A percentile compares a stretch with the other conserved stretches of the same genome.
phyloP scores from a whole-genome alignment of 441 rosid genomes.

The Capsella rubella region DNA sequence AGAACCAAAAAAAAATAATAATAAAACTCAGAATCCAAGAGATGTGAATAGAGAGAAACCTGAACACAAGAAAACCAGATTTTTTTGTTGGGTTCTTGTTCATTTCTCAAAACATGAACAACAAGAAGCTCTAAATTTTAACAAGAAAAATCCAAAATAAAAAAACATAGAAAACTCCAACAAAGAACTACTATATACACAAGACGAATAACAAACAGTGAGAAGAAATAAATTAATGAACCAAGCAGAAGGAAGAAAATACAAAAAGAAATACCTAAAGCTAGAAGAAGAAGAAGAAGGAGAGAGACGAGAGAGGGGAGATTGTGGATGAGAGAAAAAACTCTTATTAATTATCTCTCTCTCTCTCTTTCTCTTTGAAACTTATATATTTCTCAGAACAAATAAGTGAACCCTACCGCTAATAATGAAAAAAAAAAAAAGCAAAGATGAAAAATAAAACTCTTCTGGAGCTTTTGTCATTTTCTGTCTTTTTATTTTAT shows the following conservation, averaged over 20 bases:
- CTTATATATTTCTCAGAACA: slow-evolving; percentile 33
- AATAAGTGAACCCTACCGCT: slow-evolving; percentile 53
- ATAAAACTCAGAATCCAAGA: slow-evolving; percentile 28
- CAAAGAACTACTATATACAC: slow-evolving; percentile 40
- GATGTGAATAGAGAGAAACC: slow-evolving; percentile 15
- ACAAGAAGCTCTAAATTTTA: slow-evolving; percentile 28
- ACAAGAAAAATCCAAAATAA: slow-evolving; percentile 37
- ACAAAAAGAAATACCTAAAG: slow-evolving; percentile 34
- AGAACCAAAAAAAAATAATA: slow-evolving; percentile 18
- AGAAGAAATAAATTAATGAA: slow-evolving; percentile 22
- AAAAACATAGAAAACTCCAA: slow-evolving; percentile 46
- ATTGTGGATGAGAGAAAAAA: slow-evolving; percentile 57
- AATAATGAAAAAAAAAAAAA: slow-evolving; percentile 30
- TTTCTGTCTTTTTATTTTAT: slow-evolving; percentile 69
- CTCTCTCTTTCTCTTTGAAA: slow-evolving; percentile 33
- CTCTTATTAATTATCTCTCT: slow-evolving; percentile 40
- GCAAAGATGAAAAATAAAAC: slow-evolving; percentile 47
- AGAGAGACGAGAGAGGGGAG: slow-evolving; percentile 46
- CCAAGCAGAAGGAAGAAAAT: slow-evolving; percentile 39
- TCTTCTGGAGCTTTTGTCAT: slow-evolving; percentile 41
- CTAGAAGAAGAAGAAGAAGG: slow-evolving; percentile 41
- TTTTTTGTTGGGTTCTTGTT: slow-evolving; percentile 34
- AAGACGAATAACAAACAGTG: slow-evolving; percentile 43
- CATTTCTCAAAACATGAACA: slow-evolving; percentile 23
- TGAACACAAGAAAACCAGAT: slow-evolving; percentile 18